A percentile compares a stretch with the other conserved stretches of the same genome.
These are phyloP conservation scores for Phylloporus gajari DNA, from an alignment of 1,284 basidiomycete species.

Conservation along the genomic window DNA sequence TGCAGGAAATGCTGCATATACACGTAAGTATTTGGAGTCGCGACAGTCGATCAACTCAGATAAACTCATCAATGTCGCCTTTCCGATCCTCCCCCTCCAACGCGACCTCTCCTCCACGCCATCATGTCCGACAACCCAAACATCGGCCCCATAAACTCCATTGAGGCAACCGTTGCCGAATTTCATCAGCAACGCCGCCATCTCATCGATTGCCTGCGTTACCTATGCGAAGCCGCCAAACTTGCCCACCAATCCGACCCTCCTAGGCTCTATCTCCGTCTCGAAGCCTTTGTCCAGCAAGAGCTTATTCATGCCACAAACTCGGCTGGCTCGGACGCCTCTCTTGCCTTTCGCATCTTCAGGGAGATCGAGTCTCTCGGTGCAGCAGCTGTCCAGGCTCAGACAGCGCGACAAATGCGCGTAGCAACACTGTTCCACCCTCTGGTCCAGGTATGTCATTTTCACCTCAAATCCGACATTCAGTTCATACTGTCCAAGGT, in stretches of 20 bases:
- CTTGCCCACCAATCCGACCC: constrained; percentile 52
- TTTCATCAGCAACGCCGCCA: constrained; percentile 75
- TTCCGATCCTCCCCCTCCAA: too few species aligned
- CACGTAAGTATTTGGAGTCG: too few species aligned
- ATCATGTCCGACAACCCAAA: constrained; percentile 74
- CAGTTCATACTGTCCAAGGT: constrained; percentile 44
- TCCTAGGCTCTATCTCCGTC: constrained; percentile 56
- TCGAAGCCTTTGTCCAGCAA: constrained; percentile 63
- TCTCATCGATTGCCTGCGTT: constrained; percentile 71
- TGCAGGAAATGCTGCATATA: too few species aligned
- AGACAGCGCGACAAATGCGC: constrained; percentile 69
- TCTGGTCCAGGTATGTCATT: constrained; percentile 59
- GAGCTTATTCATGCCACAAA: constrained; percentile 58
- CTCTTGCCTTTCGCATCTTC: constrained; percentile 68
- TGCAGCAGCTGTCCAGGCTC: constrained; percentile 60
- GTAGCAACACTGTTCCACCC: constrained; percentile 67
- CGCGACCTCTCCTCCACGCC: constrained; percentile 54
- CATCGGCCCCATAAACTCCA: constrained; percentile 60
- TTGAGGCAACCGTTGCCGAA: constrained; percentile 72
- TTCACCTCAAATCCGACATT: too few species aligned
- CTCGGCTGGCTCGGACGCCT: constrained; percentile 46
- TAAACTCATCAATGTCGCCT: too few species aligned
- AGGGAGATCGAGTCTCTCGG: constrained; percentile 71
- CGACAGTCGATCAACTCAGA: too few species aligned
- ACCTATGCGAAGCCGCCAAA: constrained; percentile 59